phyloP scores from a whole-genome alignment of 2,329 filamentous ascomycete species.

The Zopfia rhizophila region DNA sequence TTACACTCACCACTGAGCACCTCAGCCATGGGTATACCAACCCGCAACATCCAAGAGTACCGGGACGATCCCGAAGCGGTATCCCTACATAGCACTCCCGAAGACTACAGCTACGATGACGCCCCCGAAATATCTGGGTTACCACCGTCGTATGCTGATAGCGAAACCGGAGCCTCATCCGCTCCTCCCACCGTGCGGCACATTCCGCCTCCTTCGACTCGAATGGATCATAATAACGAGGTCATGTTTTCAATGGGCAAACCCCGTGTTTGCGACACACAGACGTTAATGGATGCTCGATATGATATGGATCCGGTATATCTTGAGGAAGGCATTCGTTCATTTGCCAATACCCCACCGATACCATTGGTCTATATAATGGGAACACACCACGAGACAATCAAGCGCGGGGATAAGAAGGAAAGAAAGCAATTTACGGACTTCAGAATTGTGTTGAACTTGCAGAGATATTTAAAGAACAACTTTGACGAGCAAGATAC shows the following conservation, averaged over 20 bases:
- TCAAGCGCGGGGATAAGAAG: conserved; percentile 47
- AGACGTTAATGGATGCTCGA: conserved; percentile 39
- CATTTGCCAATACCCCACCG: conserved; percentile 40
- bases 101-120: conserved; percentile 51
- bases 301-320: conserved; percentile 46
- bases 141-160: conserved; percentile 50
- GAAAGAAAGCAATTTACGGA: conserved; percentile 48
- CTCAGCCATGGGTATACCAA: conserved; percentile 50
- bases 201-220: conserved; percentile 36
- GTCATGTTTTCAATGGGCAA: conserved; percentile 36
- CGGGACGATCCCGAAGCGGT: conserved; percentile 52
- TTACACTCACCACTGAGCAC: conserved; percentile 22
- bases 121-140: conserved; percentile 43
- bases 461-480: conserved; percentile 40
- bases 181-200: conserved; percentile 32
- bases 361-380: conserved; percentile 50
- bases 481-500: conserved; percentile 30
- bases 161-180: conserved; percentile 28
- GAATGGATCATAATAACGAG: conserved; percentile 39
- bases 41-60: conserved; percentile 33
- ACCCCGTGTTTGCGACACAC: conserved; percentile 37
- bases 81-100: conserved; percentile 51
- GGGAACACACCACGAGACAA: conserved; percentile 50
- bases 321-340: conserved; percentile 40
- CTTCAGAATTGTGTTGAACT: conserved; percentile 50